phyloP scores from a whole-genome alignment of 2,329 filamentous ascomycete genomes.

The Lasiodiplodia hormozganensis region DNA sequence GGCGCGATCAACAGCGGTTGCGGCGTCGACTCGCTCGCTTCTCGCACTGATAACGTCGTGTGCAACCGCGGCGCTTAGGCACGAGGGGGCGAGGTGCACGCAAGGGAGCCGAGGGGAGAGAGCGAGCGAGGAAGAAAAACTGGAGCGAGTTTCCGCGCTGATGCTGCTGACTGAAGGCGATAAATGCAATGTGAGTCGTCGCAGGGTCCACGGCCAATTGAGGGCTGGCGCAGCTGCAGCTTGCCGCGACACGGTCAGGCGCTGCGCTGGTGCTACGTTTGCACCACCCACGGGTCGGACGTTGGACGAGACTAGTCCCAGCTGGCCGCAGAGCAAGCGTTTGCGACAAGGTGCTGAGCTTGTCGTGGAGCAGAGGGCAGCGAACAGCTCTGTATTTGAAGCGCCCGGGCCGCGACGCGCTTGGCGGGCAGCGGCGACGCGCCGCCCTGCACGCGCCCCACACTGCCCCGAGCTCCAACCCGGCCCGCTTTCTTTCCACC shows the following conservation, averaged over 20 bases:
- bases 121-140: not conserved
- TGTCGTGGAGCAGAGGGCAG: not conserved
- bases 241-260: slow-evolving; percentile 1
- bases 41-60: not conserved
- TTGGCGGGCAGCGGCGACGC: slow-evolving; percentile 9
- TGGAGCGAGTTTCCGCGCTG: not conserved
- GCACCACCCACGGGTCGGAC: not conserved
- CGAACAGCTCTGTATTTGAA: not conserved
- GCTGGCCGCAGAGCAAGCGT: not conserved
- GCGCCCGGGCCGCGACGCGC: not conserved
- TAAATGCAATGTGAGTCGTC: not conserved
- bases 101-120: slow-evolving; percentile 5
- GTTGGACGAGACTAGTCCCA: not conserved
- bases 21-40: not conserved
- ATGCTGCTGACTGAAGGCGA: slow-evolving; percentile 7
- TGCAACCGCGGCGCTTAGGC: not conserved
- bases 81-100: not conserved
- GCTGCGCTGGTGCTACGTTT: slow-evolving; percentile 4
- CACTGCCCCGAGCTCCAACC: not conserved
- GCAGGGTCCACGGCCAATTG: slow-evolving; percentile 11
- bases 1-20: not conserved
- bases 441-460: not conserved
- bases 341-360: not conserved
- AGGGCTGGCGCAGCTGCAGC: slow-evolving; percentile 1
- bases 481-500: slow-evolving; percentile 2